These are phyloP conservation scores for Naganishia sp. DNA, from an alignment of 1,284 basidiomycete species.

Conservation along the genomic window DNA sequence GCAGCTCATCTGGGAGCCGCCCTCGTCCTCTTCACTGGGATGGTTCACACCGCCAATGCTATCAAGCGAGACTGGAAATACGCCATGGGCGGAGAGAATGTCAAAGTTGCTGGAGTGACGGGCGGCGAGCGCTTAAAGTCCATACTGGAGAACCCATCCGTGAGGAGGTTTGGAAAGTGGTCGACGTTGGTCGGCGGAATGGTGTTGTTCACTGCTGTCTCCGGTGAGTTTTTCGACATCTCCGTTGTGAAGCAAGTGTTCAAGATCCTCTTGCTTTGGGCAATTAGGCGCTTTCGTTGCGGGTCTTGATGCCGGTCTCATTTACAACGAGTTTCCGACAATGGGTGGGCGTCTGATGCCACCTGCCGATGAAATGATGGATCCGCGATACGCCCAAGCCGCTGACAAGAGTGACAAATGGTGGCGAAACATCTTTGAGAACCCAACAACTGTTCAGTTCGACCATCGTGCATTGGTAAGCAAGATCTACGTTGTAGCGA, in stretches of 20 bases:
- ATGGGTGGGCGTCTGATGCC: slow-evolving; percentile 91
- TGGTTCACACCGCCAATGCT: slow-evolving; percentile 80
- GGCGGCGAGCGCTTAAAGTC: slow-evolving; percentile 56
- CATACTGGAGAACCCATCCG: slow-evolving; percentile 61
- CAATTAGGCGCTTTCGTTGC: slow-evolving; percentile 89
- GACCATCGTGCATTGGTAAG: slow-evolving; percentile 87
- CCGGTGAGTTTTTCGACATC: slow-evolving; percentile 27
- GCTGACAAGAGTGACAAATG: slow-evolving; percentile 71
- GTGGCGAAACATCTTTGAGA: slow-evolving; percentile 94
- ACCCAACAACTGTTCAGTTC: slow-evolving; percentile 96
- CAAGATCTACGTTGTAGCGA: slow-evolving; percentile 21
- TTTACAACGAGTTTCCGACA: slow-evolving; percentile 96
- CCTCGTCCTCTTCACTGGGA: slow-evolving; percentile 84
- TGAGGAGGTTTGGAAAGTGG: slow-evolving; percentile 64
- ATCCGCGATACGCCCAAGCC: slow-evolving; percentile 69
- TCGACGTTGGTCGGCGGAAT: slow-evolving; percentile 69
- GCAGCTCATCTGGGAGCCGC: slow-evolving; percentile 92
- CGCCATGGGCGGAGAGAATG: slow-evolving; percentile 58
- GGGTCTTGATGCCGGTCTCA: slow-evolving; percentile 90
- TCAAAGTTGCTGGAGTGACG: slow-evolving; percentile 39
- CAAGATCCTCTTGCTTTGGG: neutral
- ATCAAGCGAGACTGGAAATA: slow-evolving; percentile 80
- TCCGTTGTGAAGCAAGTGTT: neutral
- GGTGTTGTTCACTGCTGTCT: slow-evolving; percentile 82
- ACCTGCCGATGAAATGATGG: slow-evolving; percentile 79